A percentile compares a stretch with the other conserved stretches of the same genome.
These are phyloP conservation scores for Fusarium secorum DNA, from an alignment of 2,329 filamentous ascomycete genomes.

Conservation along the genomic window DNA sequence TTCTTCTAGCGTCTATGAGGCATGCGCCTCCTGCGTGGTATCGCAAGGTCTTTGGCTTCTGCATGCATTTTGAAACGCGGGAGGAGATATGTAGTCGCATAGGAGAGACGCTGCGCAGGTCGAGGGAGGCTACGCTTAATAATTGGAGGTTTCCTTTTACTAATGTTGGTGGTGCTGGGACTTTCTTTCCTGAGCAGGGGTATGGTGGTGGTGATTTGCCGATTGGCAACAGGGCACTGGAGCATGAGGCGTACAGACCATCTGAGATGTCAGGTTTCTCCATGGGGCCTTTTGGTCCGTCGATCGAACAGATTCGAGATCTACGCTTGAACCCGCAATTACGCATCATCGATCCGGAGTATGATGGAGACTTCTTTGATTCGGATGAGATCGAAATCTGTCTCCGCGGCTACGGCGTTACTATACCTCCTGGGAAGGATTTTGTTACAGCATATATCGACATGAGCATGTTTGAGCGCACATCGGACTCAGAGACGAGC, in stretches of 20 bases:
- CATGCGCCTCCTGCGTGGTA: conserved; percentile 1
- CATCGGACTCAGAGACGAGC: neutral
- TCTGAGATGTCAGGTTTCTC: conserved; percentile 5
- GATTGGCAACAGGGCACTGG: neutral
- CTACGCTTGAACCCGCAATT: neutral
- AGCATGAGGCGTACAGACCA: neutral
- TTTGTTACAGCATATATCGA: conserved; percentile 2
- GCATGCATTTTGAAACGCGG: conserved; percentile 1
- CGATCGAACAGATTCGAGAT: neutral
- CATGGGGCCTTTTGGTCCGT: neutral
- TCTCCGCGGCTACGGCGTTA: conserved; percentile 1
- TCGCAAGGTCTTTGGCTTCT: neutral
- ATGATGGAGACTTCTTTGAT: neutral
- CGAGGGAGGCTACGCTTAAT: neutral
- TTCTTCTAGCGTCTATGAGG: neutral
- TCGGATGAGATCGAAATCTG: neutral
- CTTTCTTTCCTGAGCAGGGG: neutral
- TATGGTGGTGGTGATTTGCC: neutral
- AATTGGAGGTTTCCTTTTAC: conserved; percentile 8
- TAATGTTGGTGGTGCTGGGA: neutral
- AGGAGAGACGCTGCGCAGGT: neutral
- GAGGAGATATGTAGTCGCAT: neutral
- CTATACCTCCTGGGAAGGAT: neutral
- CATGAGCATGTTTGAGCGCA: conserved; percentile 2
- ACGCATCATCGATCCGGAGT: neutral